Evolutionary conservation across 306 rosid genomes (phyloP).

Genomic region (Quercus agrifolia): DNA sequence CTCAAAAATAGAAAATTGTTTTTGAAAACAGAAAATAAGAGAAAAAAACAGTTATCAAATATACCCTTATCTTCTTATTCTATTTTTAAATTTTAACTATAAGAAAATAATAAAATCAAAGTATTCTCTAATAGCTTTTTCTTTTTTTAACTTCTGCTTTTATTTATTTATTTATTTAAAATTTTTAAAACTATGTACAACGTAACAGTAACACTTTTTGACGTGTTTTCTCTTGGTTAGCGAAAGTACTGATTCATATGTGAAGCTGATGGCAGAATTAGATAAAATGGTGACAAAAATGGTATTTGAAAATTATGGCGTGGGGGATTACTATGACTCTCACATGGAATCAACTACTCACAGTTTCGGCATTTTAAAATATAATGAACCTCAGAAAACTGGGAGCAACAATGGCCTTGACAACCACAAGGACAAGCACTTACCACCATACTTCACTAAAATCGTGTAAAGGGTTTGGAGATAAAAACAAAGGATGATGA

Average conservation of each 20-base stretch:
- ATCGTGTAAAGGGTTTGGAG: conserved; percentile 25
- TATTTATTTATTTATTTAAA: too few species aligned
- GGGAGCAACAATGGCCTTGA: not conserved
- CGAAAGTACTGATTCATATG: conserved; percentile 2
- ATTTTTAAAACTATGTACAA: too few species aligned
- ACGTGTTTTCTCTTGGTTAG: not conserved
- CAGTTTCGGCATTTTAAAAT: not conserved
- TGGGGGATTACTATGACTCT: not conserved
- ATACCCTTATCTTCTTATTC: too few species aligned
- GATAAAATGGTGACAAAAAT: conserved; percentile 22
- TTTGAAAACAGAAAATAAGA: too few species aligned
- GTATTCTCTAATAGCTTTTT: not conserved
- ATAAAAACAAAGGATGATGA: conserved; percentile 12
- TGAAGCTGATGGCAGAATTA: conserved; percentile 4
- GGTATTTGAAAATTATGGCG: conserved; percentile 16
- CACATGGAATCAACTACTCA: conserved; percentile 6
- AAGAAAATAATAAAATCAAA: too few species aligned
- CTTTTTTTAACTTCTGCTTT: too few species aligned
- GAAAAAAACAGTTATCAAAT: too few species aligned
- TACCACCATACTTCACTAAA: conserved; percentile 17
- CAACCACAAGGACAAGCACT: conserved; percentile 6
- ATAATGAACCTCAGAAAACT: not conserved
- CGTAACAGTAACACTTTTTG: not conserved
- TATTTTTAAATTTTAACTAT: too few species aligned
- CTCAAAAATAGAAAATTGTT: too few species aligned